Percentiles rank a stretch among this genome's conserved stretches.
These are phyloP conservation scores for Ogataea dorogensis DNA, from an alignment of 805 yeast species.

Conservation along the genomic window DNA sequence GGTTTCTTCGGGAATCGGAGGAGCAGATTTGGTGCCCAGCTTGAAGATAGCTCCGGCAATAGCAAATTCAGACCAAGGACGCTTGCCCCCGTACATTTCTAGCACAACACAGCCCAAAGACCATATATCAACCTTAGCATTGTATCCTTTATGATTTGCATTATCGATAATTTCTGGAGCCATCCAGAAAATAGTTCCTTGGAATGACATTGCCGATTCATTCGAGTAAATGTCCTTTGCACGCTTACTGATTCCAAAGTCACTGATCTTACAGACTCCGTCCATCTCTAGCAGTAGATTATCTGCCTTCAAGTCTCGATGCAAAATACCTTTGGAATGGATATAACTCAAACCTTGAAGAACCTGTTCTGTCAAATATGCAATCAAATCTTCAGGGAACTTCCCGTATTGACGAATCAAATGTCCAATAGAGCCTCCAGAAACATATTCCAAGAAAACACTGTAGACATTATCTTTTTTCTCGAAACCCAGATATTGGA, in stretches of 20 bases:
- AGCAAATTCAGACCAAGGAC: conserved; percentile 97
- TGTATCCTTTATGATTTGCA: conserved; percentile 81
- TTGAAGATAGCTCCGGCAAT: conserved; percentile 94
- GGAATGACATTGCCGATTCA: conserved; percentile 87
- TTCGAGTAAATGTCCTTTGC: conserved; percentile 84
- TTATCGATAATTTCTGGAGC: conserved; percentile 98
- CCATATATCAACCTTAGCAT: conserved; percentile 98
- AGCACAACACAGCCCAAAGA: conserved; percentile 94
- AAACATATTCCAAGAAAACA: conserved; percentile 90
- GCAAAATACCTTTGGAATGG: conserved; percentile 83
- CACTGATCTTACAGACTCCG: conserved; percentile 93
- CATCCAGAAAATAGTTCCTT: conserved; percentile 99
- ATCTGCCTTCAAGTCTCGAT: conserved; percentile 94
- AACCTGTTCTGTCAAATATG: conserved; percentile 75
- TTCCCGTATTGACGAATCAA: conserved; percentile 79
- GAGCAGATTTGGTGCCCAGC: conserved; percentile 82
- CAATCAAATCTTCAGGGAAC: conserved; percentile 75
- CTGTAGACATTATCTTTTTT: conserved; percentile 71
- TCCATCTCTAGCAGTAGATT: conserved; percentile 83
- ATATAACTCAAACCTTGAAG: conserved; percentile 82
- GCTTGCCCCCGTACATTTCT: conserved; percentile 95
- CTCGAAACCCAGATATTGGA: conserved; percentile 94
- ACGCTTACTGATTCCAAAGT: conserved; percentile 92
- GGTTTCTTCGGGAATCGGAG: conserved; percentile 95
- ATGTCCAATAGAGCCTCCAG: conserved; percentile 95